phyloP scores from a whole-genome alignment of 2,329 filamentous ascomycete genomes.

The Arthrobotrys iridis region DNA sequence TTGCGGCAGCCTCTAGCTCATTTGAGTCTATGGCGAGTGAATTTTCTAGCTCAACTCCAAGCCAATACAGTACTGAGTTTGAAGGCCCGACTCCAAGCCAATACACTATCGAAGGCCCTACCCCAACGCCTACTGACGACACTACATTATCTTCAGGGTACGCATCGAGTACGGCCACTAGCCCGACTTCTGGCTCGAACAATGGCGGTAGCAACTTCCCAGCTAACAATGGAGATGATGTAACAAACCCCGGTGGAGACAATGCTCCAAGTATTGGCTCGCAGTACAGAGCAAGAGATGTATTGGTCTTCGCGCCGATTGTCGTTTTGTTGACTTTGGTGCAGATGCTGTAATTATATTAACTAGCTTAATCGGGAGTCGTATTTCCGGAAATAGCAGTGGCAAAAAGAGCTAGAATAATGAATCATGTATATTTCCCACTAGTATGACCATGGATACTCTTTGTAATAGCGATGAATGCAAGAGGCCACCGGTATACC shows the following conservation, averaged over 20 bases:
- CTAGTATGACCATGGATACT: not conserved
- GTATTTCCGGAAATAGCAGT: too few relatives aligned
- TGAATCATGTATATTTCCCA: too few relatives aligned
- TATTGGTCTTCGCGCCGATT: conserved; percentile 38
- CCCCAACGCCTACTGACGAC: conserved; percentile 7
- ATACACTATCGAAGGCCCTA: conserved; percentile 30
- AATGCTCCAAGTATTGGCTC: conserved; percentile 18
- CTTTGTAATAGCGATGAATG: not conserved
- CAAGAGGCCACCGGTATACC: not conserved
- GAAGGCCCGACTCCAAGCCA: conserved; percentile 35
- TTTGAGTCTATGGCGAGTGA: conserved; percentile 20
- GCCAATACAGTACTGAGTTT: conserved; percentile 30
- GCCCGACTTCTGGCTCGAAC: not conserved
- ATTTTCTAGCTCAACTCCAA: conserved; percentile 31
- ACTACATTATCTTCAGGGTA: not conserved
- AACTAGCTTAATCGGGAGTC: too few relatives aligned
- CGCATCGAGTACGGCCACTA: conserved; percentile 3
- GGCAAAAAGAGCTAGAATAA: too few relatives aligned
- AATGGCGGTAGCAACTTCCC: not conserved
- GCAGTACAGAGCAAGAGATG: conserved; percentile 33
- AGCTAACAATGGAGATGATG: not conserved
- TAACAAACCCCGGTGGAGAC: not conserved
- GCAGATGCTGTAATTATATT: conserved; percentile 35
- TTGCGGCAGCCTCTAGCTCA: conserved; percentile 9
- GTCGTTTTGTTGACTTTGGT: conserved; percentile 28